Evolutionary conservation across 805 yeast genomes (phyloP), one percentile per base, ranked within the genome.

Genomic region (Metschnikowia borealis): DNA sequence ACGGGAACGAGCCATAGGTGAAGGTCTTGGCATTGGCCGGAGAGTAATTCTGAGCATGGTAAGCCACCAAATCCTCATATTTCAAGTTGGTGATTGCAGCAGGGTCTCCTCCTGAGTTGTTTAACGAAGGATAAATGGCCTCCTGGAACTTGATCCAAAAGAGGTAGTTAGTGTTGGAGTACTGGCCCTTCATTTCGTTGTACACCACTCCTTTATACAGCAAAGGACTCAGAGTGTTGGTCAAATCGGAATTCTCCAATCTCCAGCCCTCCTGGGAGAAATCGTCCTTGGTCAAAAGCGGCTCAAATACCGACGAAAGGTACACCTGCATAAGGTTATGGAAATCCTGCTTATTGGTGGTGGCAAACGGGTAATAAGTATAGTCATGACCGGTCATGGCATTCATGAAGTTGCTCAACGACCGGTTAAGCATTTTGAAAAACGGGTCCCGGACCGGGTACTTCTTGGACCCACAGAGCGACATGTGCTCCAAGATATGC

Each of bases 341-440:
- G 65, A 79, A 94, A 65, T 94, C 99, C 48, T 80, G 80, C 39
- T 68, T 65, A 67, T 94, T 94, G 10, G 98, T 92, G 2, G 99
- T 94, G 29, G 98, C 87, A 73, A 94, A 94, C 4, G 99, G 99
- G 61, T 87, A 94, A 67, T 83, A 91, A 0, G 99, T 94, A 63
- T 90, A 91, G 68, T 94, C 98, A 59, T 87, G 91, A 20, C 96
- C 99, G 0, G 99, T 94, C 97, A 94, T 89, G 7, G 99, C 99
- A 65, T 94, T 94, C 99, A 94, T 94, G 68, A 90, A 94, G 65
- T 89, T 94, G 33, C 97, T 84, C 61, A 94, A 71, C n/a, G 97
- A 89, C 55, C 97, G 73, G 66, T 90, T 92, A 52, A 92, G 75
- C 99, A 94, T 94, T 66, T 92, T 92, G 79, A 94, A 94, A 67